Evolutionary conservation across 75 land plant species (phyloP).

Genomic region (Cryptomeria japonica): DNA sequence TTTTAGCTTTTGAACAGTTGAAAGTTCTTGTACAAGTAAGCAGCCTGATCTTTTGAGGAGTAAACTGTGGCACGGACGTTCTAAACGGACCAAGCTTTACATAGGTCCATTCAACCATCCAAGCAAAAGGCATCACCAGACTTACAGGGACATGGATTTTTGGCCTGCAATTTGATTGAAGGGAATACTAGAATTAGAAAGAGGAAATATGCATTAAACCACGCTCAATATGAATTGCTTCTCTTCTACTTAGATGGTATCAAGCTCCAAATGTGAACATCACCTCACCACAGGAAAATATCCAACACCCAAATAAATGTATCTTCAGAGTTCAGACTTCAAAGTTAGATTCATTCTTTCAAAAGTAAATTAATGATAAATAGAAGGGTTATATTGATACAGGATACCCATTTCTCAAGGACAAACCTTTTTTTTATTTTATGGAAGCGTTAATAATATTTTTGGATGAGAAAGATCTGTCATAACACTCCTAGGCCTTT

Average conservation of each 20-base stretch:
- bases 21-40: constrained; percentile 75
- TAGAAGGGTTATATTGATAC: neutral
- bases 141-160: constrained; percentile 60
- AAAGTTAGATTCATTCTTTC: neutral
- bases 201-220: neutral
- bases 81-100: constrained; percentile 69
- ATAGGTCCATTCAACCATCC: constrained; percentile 60
- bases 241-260: neutral
- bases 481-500: neutral
- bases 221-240: neutral
- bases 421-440: neutral
- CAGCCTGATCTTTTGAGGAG: constrained; percentile 77
- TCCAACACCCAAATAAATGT: neutral
- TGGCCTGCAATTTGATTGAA: constrained; percentile 56
- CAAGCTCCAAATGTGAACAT: neutral
- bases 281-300: neutral
- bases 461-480: neutral
- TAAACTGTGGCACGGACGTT: constrained; percentile 77
- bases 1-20: constrained; percentile 73
- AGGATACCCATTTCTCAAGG: neutral
- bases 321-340: neutral
- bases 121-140: constrained; percentile 84
- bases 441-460: neutral
- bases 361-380: neutral
- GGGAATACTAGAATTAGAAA: constrained; percentile 5